Evolutionary conservation across 768 basidiomycete species (phyloP), one percentile per base, ranked within the genome.

Genomic region (Russula sp.): DNA sequence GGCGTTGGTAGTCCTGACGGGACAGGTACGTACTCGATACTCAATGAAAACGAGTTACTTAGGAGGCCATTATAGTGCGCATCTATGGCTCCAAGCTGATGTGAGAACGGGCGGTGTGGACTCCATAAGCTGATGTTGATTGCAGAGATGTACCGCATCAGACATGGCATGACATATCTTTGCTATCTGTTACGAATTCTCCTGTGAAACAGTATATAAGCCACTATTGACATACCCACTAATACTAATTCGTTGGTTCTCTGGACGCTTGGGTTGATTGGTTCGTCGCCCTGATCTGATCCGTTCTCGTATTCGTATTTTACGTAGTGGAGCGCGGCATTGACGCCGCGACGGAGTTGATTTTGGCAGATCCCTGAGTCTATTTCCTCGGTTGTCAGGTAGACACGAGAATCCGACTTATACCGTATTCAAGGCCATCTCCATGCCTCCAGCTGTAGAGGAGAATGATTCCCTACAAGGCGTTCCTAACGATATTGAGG

Each of bases 1-100:
- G 88, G 84, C 18, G 71, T 86, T 16, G 90, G 90, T 9, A 82
- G 82, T 49, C 81, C 86, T 55, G 90, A 93, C 71, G 90, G 91
- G 16, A 79, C 72, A 35, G 73, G 75, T 76, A 52, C 61, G 75
- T 72, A 20, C 45, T 13, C 22, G 16, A 58, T 16, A 22, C 20
- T 51, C 32, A 22, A 49, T 22, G 4, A 22, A 14, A 48, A 18
- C 11, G 54, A 40, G 5, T 35, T 45, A 47, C 22, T 55, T 4
- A 44, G 16, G 55, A 2, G 39, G 31, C 22, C 31, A 34, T 27
- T 14, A 37, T 32, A 68, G 67, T 68, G 14, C 67, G 67, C 27
- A 61, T 68, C 39, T 60, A 63, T 34, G 67, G 67, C 58, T 66
- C 61, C 40, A 68, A 68, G 32, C 22, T 68, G 34, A 51, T 67